Evolutionary conservation across 2,329 filamentous ascomycete genomes (phyloP).

Genomic region (Tricladium varicosporioides): DNA sequence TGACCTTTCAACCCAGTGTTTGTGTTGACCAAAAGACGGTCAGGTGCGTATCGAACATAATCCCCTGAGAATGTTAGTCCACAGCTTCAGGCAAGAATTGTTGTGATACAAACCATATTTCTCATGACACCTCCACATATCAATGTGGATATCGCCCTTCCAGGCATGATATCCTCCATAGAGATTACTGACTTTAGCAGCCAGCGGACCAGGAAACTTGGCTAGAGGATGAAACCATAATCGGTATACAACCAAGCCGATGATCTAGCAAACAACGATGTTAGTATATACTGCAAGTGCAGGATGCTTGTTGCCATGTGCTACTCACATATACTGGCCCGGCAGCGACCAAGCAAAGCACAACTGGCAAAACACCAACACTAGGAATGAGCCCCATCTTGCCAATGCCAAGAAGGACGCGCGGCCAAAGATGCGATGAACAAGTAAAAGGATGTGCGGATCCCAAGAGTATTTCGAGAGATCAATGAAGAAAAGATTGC

Average conservation of each 20-base stretch:
- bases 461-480: too few relatives aligned
- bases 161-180: conserved; percentile 33
- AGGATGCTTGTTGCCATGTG: too few relatives aligned
- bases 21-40: conserved; percentile 10
- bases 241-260: not conserved
- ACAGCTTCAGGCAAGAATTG: not conserved
- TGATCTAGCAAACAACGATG: too few relatives aligned
- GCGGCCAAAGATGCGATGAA: too few relatives aligned
- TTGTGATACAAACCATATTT: not conserved
- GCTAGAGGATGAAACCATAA: conserved; percentile 23
- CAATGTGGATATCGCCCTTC: conserved; percentile 34
- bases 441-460: too few relatives aligned
- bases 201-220: conserved; percentile 29
- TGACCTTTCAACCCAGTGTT: not conserved
- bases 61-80: not conserved
- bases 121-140: conserved; percentile 32
- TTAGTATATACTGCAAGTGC: too few relatives aligned
- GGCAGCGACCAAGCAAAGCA: too few relatives aligned
- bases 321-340: too few relatives aligned
- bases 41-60: conserved; percentile 23
- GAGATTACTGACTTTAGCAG: conserved; percentile 27
- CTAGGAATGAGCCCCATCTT: too few relatives aligned
- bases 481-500: too few relatives aligned
- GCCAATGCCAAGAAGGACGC: too few relatives aligned
- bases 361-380: too few relatives aligned